Evolutionary conservation across 257 asterid species (phyloP), one percentile per base, ranked within the genome.

Genomic region (Nicotiana otophora): DNA sequence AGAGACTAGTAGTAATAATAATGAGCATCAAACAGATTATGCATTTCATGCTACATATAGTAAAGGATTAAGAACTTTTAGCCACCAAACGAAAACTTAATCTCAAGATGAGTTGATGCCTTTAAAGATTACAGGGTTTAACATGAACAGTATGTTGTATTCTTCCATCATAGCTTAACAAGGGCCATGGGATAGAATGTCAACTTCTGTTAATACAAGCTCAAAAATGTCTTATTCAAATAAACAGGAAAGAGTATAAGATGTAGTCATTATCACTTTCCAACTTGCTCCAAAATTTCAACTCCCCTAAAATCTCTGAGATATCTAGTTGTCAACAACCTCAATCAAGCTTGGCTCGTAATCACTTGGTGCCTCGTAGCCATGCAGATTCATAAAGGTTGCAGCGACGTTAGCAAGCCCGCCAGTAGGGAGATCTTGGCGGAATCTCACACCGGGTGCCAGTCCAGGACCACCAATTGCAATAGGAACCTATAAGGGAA

Each of bases 351-450:
- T 96, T 57, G 98, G 61, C 94, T 96, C 99, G 20, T 96, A 96
- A 85, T 96, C 99, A 30, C 85, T 74, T 2, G 98, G 98, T 3
- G 98, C 98, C 89, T 91, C 95, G 10, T 87, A 87, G 5, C 98
- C 98, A 9, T 96, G 99, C 20, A 96, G 84, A 89, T 94, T 96
- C 89, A 96, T 96, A 48, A 94, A 97, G 0, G 99, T 96, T 54
- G 99, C 93, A 75, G 99, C 98, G 26, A 96, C 99, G 34, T 96
- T 96, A 28, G 98, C 99, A 23, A 96, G 97, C 30, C 99, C 99
- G 16, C 90, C 99, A 7, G 46, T 81, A 0, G 98, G 97, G 12
- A 96, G 88, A 81, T 94, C 98, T 26, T 74, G 86, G 85, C 98
- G 95, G 94, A 91, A 96, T 84, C 93, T 91, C 82, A 89, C 93